Conservation (phyloP, 2,329 filamentous ascomycete genomes). For the Trichophyton mentagrophytes region DNA sequence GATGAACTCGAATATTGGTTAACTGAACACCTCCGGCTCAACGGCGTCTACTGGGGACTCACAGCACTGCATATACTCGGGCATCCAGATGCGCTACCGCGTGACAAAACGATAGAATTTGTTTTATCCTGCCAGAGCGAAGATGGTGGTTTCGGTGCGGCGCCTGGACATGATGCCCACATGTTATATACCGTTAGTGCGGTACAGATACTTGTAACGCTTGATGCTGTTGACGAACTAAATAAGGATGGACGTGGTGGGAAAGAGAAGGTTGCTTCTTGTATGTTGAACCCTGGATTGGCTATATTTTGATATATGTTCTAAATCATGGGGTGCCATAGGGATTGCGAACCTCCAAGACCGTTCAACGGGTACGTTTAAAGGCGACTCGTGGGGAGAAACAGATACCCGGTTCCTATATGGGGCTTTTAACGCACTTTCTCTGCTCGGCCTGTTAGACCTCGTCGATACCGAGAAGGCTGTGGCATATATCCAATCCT, state of each 20-base stretch:
- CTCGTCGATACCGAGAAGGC: constrained; percentile 69
- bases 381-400: constrained; percentile 93
- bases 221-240: constrained; percentile 74
- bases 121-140: constrained; percentile 89
- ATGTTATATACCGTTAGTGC: constrained; percentile 94
- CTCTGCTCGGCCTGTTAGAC: constrained; percentile 60
- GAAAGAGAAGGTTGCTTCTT: constrained; percentile 62
- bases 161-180: constrained; percentile 87
- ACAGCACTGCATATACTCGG: constrained; percentile 76
- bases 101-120: constrained; percentile 72
- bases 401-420: constrained; percentile 92
- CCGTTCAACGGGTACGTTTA: constrained; percentile 68
- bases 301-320: background rate
- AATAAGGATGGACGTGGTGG: constrained; percentile 55
- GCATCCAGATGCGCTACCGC: constrained; percentile 66
- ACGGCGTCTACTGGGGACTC: constrained; percentile 93
- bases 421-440: constrained; percentile 76
- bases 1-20: constrained; percentile 97
- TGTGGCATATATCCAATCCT: constrained; percentile 64
- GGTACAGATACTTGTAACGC: constrained; percentile 78
- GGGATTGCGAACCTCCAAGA: constrained; percentile 77
- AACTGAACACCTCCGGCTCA: constrained; percentile 89
- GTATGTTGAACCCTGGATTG: constrained; percentile 40
- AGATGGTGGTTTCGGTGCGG: constrained; percentile 82
- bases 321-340: constrained; percentile 22